These are phyloP conservation scores for Cryphonectria parasitica DNA, from an alignment of 2,329 filamentous ascomycete species.

Conservation along the genomic window DNA sequence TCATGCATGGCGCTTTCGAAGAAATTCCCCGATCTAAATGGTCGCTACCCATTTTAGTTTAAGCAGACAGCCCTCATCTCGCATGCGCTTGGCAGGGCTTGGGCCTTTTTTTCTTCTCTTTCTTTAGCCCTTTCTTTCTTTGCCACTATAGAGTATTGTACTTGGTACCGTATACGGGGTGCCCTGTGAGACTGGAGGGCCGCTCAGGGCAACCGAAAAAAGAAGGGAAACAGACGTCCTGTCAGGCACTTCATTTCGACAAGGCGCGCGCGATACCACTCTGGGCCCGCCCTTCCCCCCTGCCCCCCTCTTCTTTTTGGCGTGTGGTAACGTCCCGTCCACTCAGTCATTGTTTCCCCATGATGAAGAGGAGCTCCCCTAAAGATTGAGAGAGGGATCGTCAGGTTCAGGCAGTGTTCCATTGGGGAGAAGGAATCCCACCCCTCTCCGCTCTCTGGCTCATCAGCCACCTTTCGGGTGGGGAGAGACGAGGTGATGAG, in stretches of 20 bases:
- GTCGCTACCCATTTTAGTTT: neutral
- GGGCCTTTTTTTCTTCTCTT: neutral
- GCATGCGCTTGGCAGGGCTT: constrained; percentile 1
- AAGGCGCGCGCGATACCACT: neutral
- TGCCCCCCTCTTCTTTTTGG: neutral
- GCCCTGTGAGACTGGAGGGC: neutral
- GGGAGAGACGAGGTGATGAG: neutral
- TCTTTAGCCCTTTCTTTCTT: neutral
- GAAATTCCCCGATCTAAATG: constrained; percentile 2
- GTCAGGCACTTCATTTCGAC: neutral
- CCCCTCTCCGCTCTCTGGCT: neutral
- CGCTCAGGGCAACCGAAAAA: neutral
- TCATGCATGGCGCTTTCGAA: neutral
- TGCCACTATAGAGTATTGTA: too few relatives aligned
- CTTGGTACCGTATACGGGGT: neutral
- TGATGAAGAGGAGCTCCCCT: neutral
- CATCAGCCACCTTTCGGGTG: neutral
- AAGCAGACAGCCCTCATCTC: constrained; percentile 1
- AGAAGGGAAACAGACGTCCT: neutral
- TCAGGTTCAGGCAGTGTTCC: neutral
- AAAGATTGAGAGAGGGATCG: neutral
- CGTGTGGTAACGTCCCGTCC: neutral
- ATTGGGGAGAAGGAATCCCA: neutral
- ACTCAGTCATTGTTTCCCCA: neutral
- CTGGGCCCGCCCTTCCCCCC: neutral